Conservation (phyloP, 768 basidiomycete species). For the Psilocybe sp. region DNA sequence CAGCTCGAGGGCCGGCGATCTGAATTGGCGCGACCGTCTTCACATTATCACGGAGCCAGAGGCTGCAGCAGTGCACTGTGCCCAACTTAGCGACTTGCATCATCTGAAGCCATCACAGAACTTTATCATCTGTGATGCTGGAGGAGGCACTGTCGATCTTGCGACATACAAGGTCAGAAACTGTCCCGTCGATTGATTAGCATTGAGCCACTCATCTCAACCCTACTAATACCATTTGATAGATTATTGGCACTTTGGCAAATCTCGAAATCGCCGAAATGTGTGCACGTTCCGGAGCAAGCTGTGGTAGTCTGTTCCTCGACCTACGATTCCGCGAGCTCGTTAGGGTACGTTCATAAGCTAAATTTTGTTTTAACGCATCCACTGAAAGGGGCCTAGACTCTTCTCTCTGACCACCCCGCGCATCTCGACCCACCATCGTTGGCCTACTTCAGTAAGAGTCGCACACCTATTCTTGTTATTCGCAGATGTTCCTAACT, state of each 20-base stretch:
- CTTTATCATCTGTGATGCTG: constrained; percentile 91
- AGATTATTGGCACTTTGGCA: constrained; percentile 76
- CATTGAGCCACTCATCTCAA: no score
- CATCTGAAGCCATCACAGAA: constrained; percentile 77
- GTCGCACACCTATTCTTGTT: neutral
- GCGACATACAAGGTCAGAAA: constrained; percentile 57
- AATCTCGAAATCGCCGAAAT: constrained; percentile 91
- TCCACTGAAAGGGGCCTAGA: constrained; percentile 15
- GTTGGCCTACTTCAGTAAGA: constrained; percentile 75
- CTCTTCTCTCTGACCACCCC: constrained; percentile 77
- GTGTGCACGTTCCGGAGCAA: constrained; percentile 83
- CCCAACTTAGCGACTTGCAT: constrained; percentile 76
- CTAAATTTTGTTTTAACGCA: neutral
- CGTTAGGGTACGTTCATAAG: constrained; percentile 45
- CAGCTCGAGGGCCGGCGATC: constrained; percentile 65
- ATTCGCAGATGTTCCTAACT: constrained; percentile 5
- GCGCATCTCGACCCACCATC: constrained; percentile 80
- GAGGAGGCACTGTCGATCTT: constrained; percentile 70
- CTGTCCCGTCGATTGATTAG: neutral
- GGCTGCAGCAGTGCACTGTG: constrained; percentile 90
- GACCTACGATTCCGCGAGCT: constrained; percentile 85
- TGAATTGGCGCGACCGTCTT: constrained; percentile 75
- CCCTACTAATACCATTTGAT: no score
- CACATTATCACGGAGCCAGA: constrained; percentile 82
- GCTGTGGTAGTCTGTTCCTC: constrained; percentile 84